Percentiles rank a stretch among this genome's conserved stretches.
Evolutionary conservation across 352 stramenopile genomes (phyloP).

Genomic region (Pythium phragmitis): DNA sequence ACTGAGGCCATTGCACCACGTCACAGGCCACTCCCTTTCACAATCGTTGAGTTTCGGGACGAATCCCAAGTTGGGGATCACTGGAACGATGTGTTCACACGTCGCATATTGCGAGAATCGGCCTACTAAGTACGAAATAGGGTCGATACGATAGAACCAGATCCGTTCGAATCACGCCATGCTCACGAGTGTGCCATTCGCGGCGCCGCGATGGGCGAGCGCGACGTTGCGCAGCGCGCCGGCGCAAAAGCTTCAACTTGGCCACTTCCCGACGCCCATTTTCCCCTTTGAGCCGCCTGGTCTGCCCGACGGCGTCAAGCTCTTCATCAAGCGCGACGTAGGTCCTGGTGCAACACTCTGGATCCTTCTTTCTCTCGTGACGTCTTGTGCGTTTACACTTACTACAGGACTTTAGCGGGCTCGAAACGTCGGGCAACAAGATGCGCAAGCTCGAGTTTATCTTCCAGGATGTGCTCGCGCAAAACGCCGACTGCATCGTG

Average conservation of each 20-base stretch:
- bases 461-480: slow-evolving; percentile 86
- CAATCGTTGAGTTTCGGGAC: background rate
- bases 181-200: slow-evolving; percentile 65
- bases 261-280: slow-evolving; percentile 83
- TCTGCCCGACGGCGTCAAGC: slow-evolving; percentile 59
- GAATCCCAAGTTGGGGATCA: background rate
- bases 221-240: slow-evolving; percentile 44
- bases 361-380: background rate
- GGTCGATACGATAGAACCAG: no score
- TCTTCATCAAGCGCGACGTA: slow-evolving; percentile 87
- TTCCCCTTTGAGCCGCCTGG: slow-evolving; percentile 70
- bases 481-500: slow-evolving; percentile 86
- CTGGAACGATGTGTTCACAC: background rate
- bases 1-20: slow-evolving; percentile 16
- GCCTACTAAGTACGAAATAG: slow-evolving; percentile 12
- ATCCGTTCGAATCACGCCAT: slow-evolving; percentile 25
- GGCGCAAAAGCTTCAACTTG: slow-evolving; percentile 49
- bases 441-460: slow-evolving; percentile 96
- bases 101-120: no score
- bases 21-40: slow-evolving; percentile 8
- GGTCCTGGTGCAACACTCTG: background rate
- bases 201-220: slow-evolving; percentile 55
- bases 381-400: background rate
- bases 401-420: slow-evolving; percentile 79
- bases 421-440: slow-evolving; percentile 95